A percentile compares a stretch with the other conserved stretches of the same genome.
phyloP scores from a whole-genome alignment of 139 green algal species.

The Tetradesmus obliquus region DNA sequence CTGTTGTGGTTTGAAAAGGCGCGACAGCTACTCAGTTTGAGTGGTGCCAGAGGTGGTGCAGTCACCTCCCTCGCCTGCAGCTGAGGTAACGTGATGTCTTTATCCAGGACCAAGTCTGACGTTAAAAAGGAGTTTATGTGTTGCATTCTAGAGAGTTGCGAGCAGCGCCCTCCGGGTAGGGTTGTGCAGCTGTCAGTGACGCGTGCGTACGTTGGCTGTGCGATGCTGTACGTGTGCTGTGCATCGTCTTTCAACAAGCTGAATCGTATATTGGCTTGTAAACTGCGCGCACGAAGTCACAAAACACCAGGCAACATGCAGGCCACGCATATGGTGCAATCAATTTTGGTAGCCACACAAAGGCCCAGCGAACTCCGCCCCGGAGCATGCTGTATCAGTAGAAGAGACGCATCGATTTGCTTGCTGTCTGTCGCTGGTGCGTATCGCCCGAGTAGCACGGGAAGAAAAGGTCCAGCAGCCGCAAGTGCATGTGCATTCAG shows the following conservation, averaged over 20 bases:
- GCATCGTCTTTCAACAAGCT: no score
- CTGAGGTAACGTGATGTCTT: no score
- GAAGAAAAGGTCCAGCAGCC: background rate
- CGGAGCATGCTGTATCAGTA: background rate
- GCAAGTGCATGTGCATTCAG: background rate
- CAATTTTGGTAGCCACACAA: background rate
- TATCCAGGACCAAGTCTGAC: no score
- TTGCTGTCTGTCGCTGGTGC: background rate
- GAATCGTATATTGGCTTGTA: no score
- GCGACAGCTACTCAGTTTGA: no score
- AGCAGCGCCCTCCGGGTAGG: background rate
- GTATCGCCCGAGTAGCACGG: background rate
- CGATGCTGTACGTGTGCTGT: background rate
- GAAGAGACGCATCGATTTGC: background rate
- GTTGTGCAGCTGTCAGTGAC: background rate
- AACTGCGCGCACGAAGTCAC: background rate
- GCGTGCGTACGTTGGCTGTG: background rate
- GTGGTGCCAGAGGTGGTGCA: no score
- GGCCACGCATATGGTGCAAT: background rate
- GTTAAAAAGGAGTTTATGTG: no score
- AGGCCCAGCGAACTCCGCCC: background rate
- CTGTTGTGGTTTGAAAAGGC: no score
- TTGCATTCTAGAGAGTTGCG: no score
- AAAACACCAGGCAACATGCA: background rate
- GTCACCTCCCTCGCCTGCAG: no score